Base-by-base conservation (phyloP, 2,329 filamentous ascomycete species). In the Dactylellina sp. region DNA sequence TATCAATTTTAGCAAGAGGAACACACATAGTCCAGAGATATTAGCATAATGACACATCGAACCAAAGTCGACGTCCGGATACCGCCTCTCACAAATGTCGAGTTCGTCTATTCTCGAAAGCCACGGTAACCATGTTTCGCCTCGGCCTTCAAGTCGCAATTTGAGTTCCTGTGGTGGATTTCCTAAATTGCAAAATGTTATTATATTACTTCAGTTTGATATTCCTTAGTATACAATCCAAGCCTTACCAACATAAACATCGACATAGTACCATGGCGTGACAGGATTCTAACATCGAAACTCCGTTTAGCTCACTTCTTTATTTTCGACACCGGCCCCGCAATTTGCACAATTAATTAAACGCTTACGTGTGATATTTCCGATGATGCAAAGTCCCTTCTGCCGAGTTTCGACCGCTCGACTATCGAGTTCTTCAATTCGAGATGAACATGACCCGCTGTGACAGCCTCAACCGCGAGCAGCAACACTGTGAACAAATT, bases 261-360 rank as follows among this genome's bases (percentile, higher is more conserved):
- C 56, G 65, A 71, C 65, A 49, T 63, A 71, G 57, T 71, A 71
- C 65, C 65, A 71, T 25, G 65, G 65, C 46, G 65, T 62, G 25
- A 20, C 50, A 20, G 65, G 44, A 12, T 47, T 55, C 65, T 71
- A 63, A 39, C 18, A 63, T 39, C 18, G n/a, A 49, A 37, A 40
- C 50, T 24, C 35, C 37, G 56, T 57, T 63, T 55, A 62, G 56
- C 39, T 39, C 35, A 57, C 65, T 42, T 71, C 32, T 57, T 56
- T 28, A 32, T 47, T 53, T 42, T 55, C 35, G 20, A 46, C 37
- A 3, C 9, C 55, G 65, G 7, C 39, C 65, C 52, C 44, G 57
- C 50, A 57, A 71, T 57, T 71, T 57, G 53, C 42, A 7, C n/a
- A 28, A 35, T 12, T 16, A 9, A 42, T 5, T 16, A n/a, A 53